Evolutionary conservation across 2,329 filamentous ascomycete genomes (phyloP), one percentile per base, ranked within the genome.

Genomic region (Pseudogymnoascus sp.): DNA sequence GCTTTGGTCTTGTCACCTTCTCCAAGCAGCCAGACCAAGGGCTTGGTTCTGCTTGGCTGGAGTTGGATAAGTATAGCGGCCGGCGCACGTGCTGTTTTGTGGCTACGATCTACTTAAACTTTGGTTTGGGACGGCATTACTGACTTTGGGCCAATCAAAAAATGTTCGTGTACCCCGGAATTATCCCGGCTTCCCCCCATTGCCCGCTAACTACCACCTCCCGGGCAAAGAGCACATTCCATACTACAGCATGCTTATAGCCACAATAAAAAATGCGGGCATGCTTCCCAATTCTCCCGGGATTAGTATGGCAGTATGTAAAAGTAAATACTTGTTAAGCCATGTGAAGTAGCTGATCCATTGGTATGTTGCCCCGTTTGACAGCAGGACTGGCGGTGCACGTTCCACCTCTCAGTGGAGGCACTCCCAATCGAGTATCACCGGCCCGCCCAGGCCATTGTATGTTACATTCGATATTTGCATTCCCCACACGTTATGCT

Each of bases 1-100:
- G 29, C 29, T 33, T 15, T 13, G n/a, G 29, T 55, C 48, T 55
- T 55, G 48, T 55, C 48, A 55, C 48, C 48, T 55, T 55, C 48
- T 55, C 29, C n/a, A 55, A 33, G 5, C 48, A 33, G 48, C 29
- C 48, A 55, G n/a, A 31, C 48, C 48, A 55, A 55, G 48, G 48
- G 48, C 48, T 55, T 55, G 48, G 48, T 33, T 5, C 6, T 31
- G n/a, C 48, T 55, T 55, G 48, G 48, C 48, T 55, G 48, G 29
- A 33, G 12, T 55, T 7, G 48, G 48, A 55, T 52, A 55, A 18
- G 48, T 18, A n/a, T 55, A 33, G 29, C 48, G 29, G 27, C n/a
- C 18, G 15, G 4, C n/a, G 29, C 48, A 55, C 48, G 48, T 55
- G 48, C 48, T 33, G 33, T 29, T 55, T 55, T 55, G 9, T 9